Evolutionary conservation across 129 eudicot species (phyloP), one percentile per base, ranked within the genome.

Genomic region (Chrysanthemum seticuspe): DNA sequence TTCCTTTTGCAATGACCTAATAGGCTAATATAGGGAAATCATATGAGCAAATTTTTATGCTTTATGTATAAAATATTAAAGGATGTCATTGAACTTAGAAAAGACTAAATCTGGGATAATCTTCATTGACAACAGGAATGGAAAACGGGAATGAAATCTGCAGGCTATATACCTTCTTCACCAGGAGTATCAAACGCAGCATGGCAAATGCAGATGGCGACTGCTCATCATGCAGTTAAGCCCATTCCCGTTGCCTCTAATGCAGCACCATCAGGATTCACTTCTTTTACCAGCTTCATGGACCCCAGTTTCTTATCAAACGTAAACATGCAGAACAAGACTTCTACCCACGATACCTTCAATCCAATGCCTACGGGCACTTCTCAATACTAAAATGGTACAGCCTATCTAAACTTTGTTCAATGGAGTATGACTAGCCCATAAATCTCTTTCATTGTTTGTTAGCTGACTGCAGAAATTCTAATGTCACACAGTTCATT

Each of bases 221-320:
- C 14, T 3, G 74, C 71, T 80, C 82, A 73, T 60, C 79, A 84
- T 13, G 64, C 53, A 67, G 85, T 72, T 49, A 74, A 72, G 47
- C 82, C 80, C 18, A 54, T 77, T 15, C 89, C 86, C n/a, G 15
- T 78, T 66, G 86, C 74, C 49, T 59, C 90, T 44, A 61, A 79
- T 58, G 97, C 96, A 91, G 97, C 97, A 91, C 86, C 97, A 91
- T 91, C 97, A 91, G 97, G 97, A 91, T 92, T 92, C 97, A 73
- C 87, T 56, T 62, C 78, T n/a, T 2, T 62, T 77, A 63, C 50
- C 36, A 31, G 68, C 80, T 29, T 73, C 83, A 34, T 76, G 76
- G 71, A 76, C 60, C 77, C 49, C 66, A 62, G 64, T 55, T 76
- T 77, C 45, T 60, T 73, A 57, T 29, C 72, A 75, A 65, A 65